Evolutionary conservation across 768 basidiomycete genomes (phyloP).

Genomic region (Boletus insuetus): DNA sequence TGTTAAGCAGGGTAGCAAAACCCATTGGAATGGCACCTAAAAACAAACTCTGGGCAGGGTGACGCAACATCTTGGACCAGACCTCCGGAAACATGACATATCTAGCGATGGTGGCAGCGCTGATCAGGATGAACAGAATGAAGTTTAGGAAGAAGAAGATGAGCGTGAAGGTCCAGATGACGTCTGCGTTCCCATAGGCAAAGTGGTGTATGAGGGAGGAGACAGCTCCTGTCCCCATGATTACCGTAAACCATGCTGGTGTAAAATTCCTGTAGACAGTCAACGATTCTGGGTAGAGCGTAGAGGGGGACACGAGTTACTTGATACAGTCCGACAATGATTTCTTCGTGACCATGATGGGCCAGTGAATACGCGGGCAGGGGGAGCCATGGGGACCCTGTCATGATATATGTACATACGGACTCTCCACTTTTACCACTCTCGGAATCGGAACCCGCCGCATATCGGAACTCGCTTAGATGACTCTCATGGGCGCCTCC

Average conservation of each 20-base stretch:
- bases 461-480: not conserved
- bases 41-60: constrained; percentile 46
- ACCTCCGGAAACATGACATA: constrained; percentile 40
- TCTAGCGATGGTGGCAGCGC: constrained; percentile 35
- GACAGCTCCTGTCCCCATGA: constrained; percentile 46
- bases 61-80: constrained; percentile 46
- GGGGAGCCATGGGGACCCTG: not conserved
- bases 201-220: constrained; percentile 41
- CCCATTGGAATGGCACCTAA: constrained; percentile 46
- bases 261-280: constrained; percentile 39
- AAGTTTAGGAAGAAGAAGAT: constrained; percentile 41
- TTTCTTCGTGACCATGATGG: constrained; percentile 26
- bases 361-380: not conserved
- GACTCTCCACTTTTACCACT: not conserved
- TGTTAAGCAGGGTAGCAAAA: constrained; percentile 41
- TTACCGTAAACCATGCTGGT: constrained; percentile 46
- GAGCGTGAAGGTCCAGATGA: constrained; percentile 35
- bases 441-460: no score
- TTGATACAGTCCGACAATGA: constrained; percentile 37
- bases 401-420: not conserved
- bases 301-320: constrained; percentile 12
- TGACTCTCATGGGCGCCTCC: no score
- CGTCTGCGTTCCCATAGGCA: constrained; percentile 38
- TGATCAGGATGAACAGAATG: constrained; percentile 37
- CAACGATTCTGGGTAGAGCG: not conserved